Evolutionary conservation across 495 filamentous ascomycete genomes (phyloP).

Genomic region (Penicillium simplicissimum): DNA sequence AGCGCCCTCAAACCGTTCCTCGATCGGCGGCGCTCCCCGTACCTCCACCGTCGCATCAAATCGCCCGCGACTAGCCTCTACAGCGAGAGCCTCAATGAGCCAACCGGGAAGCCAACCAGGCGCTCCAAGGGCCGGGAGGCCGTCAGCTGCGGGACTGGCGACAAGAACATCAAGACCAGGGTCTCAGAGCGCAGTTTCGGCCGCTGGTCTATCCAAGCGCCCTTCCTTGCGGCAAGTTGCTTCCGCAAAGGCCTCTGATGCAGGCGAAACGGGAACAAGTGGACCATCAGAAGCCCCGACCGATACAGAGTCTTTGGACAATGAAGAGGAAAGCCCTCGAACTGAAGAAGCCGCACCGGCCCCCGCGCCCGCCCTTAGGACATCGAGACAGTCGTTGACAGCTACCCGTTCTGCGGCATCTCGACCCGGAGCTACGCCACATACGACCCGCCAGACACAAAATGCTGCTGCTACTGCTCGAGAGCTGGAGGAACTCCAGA

Average conservation of each 20-base stretch:
- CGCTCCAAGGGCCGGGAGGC: constrained; percentile 35
- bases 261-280: constrained; percentile 27
- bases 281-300: constrained; percentile 35
- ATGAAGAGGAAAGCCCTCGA: constrained; percentile 27
- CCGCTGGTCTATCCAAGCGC: constrained; percentile 37
- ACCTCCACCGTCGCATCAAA: constrained; percentile 41
- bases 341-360: constrained; percentile 12
- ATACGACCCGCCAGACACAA: constrained; percentile 33
- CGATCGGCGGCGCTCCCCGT: constrained; percentile 52
- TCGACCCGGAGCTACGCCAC: constrained; percentile 27
- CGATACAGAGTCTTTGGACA: constrained; percentile 30
- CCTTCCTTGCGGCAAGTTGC: constrained; percentile 39
- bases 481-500: constrained; percentile 77
- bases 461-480: constrained; percentile 51
- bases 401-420: constrained; percentile 26
- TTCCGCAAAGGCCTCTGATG: constrained; percentile 33
- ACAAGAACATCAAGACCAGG: constrained; percentile 40
- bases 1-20: constrained; percentile 51
- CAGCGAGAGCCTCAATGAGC: constrained; percentile 65
- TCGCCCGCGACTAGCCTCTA: constrained; percentile 55
- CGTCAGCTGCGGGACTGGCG: constrained; percentile 40
- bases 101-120: constrained; percentile 52
- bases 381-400: constrained; percentile 38
- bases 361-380: constrained; percentile 14
- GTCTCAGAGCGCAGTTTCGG: constrained; percentile 26